Conservation (phyloP, 1,284 basidiomycete species). For the Irpex lacteus region DNA sequence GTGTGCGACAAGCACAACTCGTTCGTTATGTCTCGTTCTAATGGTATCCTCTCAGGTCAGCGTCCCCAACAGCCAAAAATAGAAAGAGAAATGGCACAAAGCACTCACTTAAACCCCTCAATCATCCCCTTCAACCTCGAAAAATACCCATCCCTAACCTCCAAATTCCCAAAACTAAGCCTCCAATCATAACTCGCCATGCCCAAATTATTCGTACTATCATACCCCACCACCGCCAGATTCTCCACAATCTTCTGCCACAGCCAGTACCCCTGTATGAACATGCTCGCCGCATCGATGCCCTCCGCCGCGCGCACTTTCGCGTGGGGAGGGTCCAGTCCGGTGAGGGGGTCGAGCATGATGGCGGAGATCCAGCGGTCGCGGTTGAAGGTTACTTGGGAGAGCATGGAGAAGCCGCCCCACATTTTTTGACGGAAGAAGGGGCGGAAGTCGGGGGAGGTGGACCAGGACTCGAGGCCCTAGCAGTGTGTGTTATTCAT, state of each 20-base stretch:
- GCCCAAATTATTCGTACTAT: slow-evolving; percentile 79
- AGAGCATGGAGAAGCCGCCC: slow-evolving; percentile 86
- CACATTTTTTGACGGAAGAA: slow-evolving; percentile 87
- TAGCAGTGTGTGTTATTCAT: slow-evolving; percentile 21
- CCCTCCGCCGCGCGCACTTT: slow-evolving; percentile 93
- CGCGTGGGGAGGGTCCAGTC: slow-evolving; percentile 86
- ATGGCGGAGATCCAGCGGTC: slow-evolving; percentile 89
- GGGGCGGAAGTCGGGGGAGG: slow-evolving; percentile 69
- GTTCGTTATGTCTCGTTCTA: slow-evolving; percentile 72
- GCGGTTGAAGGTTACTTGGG: slow-evolving; percentile 83
- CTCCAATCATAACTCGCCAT: slow-evolving; percentile 92
- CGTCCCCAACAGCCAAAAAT: too few species aligned
- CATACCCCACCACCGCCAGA: slow-evolving; percentile 87
- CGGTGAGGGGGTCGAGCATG: slow-evolving; percentile 89
- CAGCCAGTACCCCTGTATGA: slow-evolving; percentile 95
- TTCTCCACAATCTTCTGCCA: slow-evolving; percentile 97
- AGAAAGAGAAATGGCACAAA: too few species aligned
- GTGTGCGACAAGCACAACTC: slow-evolving; percentile 87
- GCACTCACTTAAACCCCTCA: slow-evolving; percentile 78
- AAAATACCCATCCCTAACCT: slow-evolving; percentile 93
- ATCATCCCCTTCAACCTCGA: slow-evolving; percentile 83
- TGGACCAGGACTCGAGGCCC: slow-evolving; percentile 87
- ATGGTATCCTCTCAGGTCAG: background rate
- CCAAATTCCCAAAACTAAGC: slow-evolving; percentile 87
- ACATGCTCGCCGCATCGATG: slow-evolving; percentile 86